Evolutionary conservation across 495 filamentous ascomycete genomes (phyloP), one percentile per base, ranked within the genome.

Genomic region (Chaetomidium leptoderma): DNA sequence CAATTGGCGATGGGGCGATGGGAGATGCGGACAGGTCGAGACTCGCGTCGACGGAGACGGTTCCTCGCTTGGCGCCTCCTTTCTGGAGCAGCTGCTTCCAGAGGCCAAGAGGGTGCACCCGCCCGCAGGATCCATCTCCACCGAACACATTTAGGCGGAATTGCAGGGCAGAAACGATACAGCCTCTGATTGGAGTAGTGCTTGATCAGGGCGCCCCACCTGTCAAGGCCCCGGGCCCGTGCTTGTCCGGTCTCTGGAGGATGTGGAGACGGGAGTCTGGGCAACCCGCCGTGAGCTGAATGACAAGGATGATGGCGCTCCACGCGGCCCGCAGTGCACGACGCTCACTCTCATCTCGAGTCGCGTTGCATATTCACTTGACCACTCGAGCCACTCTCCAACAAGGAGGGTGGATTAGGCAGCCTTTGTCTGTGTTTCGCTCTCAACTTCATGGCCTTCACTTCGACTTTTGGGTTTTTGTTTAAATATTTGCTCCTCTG

Each of bases 61-160:
- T 10, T 35, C 4, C 27, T 10, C 4, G 30, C 47, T 53, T 52
- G 51, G 51, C 53, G 43, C 46, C 48, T 61, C 59, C 59, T 57
- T 61, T 61, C 50, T 29, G 32, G 17, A 14, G 37, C 51, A 44
- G 19, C 17, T 26, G 2, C 3, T 1, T 44, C 24, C 7, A 10
- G 53, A 17, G n/a, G n/a, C n/a, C n/a, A n/a, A n/a, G n/a, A n/a
- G n/a, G n/a, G n/a, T n/a, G n/a, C n/a, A n/a, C n/a, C n/a, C n/a
- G n/a, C n/a, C n/a, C n/a, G n/a, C n/a, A n/a, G n/a, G n/a, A n/a
- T n/a, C n/a, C n/a, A n/a, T n/a, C 16, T 44, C 42, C 2, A 14
- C 8, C n/a, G 19, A 19, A 39, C 29, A 26, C 37, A 55, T 63
- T 54, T 57, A 59, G 58, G 55, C 65, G 60, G 60, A 35, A 55